Evolutionary conservation across 1,284 basidiomycete species (phyloP).

Genomic region (Fomitopsis betulina): DNA sequence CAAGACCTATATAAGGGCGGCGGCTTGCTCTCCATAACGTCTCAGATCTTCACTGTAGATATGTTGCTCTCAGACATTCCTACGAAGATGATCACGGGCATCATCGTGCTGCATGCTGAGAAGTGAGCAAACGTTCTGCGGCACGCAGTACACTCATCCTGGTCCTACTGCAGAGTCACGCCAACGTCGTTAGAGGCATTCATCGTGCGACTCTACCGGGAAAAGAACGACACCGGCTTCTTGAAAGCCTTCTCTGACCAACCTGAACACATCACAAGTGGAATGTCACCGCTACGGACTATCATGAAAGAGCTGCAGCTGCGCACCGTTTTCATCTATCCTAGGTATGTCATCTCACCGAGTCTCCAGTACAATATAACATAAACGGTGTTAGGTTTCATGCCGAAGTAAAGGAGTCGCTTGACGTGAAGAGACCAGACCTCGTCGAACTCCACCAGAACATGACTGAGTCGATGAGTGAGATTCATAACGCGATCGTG

Average conservation of each 20-base stretch:
- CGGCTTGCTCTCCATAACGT: slow-evolving; percentile 90
- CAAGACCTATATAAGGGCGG: slow-evolving; percentile 84
- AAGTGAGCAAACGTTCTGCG: slow-evolving; percentile 43
- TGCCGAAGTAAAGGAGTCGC: slow-evolving; percentile 74
- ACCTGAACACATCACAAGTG: slow-evolving; percentile 91
- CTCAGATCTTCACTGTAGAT: slow-evolving; percentile 92
- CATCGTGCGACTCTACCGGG: slow-evolving; percentile 83
- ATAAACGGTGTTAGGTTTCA: slow-evolving; percentile 67
- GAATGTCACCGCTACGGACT: slow-evolving; percentile 86
- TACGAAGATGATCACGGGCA: slow-evolving; percentile 80
- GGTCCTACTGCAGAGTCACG: slow-evolving; percentile 58
- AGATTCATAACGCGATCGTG: slow-evolving; percentile 90
- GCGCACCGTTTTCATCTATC: slow-evolving; percentile 87
- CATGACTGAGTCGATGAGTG: slow-evolving; percentile 82
- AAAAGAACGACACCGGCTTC: slow-evolving; percentile 87
- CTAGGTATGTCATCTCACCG: slow-evolving; percentile 49
- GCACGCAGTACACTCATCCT: neutral
- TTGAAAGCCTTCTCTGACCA: slow-evolving; percentile 97
- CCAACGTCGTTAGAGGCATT: slow-evolving; percentile 86
- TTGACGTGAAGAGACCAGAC: slow-evolving; percentile 83
- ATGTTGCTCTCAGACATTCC: slow-evolving; percentile 90
- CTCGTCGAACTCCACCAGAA: slow-evolving; percentile 91
- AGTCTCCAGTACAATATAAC: neutral
- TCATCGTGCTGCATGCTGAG: slow-evolving; percentile 94
- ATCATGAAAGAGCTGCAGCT: slow-evolving; percentile 93